Evolutionary conservation across 2,329 filamentous ascomycete genomes (phyloP).

Genomic region (Diaporthe longicolla): DNA sequence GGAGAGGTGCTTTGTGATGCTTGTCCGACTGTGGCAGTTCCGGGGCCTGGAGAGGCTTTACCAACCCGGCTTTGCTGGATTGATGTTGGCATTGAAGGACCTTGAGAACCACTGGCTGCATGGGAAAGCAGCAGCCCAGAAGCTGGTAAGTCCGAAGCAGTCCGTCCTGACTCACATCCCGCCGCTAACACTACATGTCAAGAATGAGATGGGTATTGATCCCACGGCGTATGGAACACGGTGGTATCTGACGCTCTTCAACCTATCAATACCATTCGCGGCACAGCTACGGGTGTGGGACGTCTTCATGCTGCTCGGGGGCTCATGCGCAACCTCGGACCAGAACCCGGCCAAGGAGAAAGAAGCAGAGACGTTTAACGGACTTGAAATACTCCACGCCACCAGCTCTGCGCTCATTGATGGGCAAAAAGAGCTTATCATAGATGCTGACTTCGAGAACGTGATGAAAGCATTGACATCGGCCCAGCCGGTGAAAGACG

Average conservation of each 20-base stretch:
- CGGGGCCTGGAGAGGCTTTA: constrained; percentile 90
- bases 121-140: constrained; percentile 81
- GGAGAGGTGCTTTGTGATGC: constrained; percentile 93
- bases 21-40: constrained; percentile 93
- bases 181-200: constrained; percentile 41
- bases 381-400: constrained; percentile 90
- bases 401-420: constrained; percentile 91
- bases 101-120: constrained; percentile 89
- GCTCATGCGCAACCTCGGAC: constrained; percentile 65
- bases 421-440: constrained; percentile 86
- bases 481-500: constrained; percentile 94
- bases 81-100: constrained; percentile 88
- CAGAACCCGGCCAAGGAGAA: constrained; percentile 31
- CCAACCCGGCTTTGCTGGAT: constrained; percentile 83
- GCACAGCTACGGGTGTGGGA: constrained; percentile 98
- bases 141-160: constrained; percentile 74
- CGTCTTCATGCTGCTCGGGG: constrained; percentile 94
- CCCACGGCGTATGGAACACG: constrained; percentile 94
- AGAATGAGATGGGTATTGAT: constrained; percentile 84
- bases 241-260: constrained; percentile 98
- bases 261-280: constrained; percentile 93
- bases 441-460: constrained; percentile 96
- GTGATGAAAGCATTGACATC: constrained; percentile 97
- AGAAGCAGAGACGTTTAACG: constrained; percentile 50
- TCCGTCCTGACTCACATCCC: neutral